Base-by-base conservation (phyloP, 169 alveolate genomes). In the Hepatocystis sp. region DNA sequence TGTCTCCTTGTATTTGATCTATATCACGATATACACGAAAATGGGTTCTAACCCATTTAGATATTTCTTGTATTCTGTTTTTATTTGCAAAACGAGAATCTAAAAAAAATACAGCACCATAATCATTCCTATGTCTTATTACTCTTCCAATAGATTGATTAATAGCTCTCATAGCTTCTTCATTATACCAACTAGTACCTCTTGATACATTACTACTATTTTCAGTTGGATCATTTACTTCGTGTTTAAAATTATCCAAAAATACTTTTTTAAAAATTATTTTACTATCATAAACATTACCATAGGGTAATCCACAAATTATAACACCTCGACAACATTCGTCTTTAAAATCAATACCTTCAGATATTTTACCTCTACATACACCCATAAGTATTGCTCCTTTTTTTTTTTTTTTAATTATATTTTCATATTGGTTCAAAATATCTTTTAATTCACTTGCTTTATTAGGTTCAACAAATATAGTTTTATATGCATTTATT, bases 121-220 rank as follows among this genome's bases (percentile, higher is more conserved):
- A 97, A 84, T 97, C 99, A 61, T 95, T 68, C 49, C 85, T 91
- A 91, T 98, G 99, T 63, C 99, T 92, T 23, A 98, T 96, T 23
- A 97, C 98, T 84, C 99, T 94, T 19, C 99, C 99, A 15, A 97
- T 90, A 1, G 99, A 98, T 86, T 98, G 98, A 91, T 98, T 98
- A 23, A 96, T 96, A 11, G 99, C 98, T 84, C 99, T 91, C 32
- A 96, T 96, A 1, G 99, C 99, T 85, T 96, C 96, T 66, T 95
- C 93, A 40, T 91, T 84, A 92, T 97, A 96, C 99, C 99, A 98
- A 46, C 94, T 95, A 39, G 85, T 60, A 23, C 97, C 97, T 61
- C 53, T 92, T 17, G 78, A 61, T 60, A 30, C 68, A 60, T 17
- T 36, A n/a, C 8, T 28, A 28, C 34, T 44, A 60, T 42, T 42